These are phyloP conservation scores for Sphagnum magellanicum DNA, from an alignment of 228 moss, liverwort and hornwort genomes.

Conservation along the genomic window DNA sequence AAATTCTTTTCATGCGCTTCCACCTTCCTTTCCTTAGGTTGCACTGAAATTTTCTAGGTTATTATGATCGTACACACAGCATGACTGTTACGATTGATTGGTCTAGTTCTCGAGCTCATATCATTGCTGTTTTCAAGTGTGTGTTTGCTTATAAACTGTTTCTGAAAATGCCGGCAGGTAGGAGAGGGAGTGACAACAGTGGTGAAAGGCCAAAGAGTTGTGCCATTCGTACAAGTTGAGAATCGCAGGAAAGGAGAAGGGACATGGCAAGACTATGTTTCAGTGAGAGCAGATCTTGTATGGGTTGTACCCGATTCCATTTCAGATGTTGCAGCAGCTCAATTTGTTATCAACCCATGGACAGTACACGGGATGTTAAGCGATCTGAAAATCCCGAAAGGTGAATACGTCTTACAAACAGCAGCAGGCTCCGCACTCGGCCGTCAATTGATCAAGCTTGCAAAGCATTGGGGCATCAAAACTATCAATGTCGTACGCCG, in stretches of 20 bases:
- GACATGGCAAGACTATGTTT: constrained; percentile 82
- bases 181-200: constrained; percentile 70
- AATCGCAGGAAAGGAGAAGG: constrained; percentile 55
- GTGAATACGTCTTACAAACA: constrained; percentile 63
- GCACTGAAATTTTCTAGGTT: no score
- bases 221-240: constrained; percentile 46
- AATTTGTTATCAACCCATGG: constrained; percentile 88
- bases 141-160: no score
- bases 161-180: constrained; percentile 32
- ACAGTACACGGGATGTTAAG: constrained; percentile 58
- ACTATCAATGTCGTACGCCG: constrained; percentile 53
- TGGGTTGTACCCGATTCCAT: constrained; percentile 60
- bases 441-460: constrained; percentile 45
- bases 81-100: no score
- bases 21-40: neutral
- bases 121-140: no score
- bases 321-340: constrained; percentile 60
- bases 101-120: no score
- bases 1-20: no score
- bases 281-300: constrained; percentile 44
- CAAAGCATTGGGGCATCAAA: constrained; percentile 53
- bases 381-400: constrained; percentile 70
- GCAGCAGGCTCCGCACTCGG: constrained; percentile 76
- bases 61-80: no score
- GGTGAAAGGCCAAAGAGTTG: constrained; percentile 69